A percentile compares a stretch with the other conserved stretches of the same genome.
Evolutionary conservation across 371 early-diverging fungal species (phyloP).

Genomic region (Umbelopsis sp.): DNA sequence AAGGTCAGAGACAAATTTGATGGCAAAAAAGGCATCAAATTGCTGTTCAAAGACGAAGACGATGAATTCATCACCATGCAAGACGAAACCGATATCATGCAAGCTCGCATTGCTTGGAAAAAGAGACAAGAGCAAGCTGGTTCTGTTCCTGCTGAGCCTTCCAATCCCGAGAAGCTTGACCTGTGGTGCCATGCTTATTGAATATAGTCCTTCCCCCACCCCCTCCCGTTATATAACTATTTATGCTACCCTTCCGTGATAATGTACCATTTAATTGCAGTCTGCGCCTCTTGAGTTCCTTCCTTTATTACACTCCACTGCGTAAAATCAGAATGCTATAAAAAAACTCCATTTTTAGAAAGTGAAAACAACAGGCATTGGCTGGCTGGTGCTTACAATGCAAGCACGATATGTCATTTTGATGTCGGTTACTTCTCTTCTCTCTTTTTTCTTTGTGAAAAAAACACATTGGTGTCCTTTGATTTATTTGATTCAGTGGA

Average conservation of each 20-base stretch:
- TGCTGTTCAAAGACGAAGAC: conserved; percentile 80
- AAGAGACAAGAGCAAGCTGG: conserved; percentile 34
- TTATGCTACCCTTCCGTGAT: background rate
- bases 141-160: conserved; percentile 21
- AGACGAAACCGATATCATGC: conserved; percentile 81
- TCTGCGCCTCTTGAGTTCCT: background rate
- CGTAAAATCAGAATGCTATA: too few relatives aligned
- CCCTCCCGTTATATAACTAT: background rate
- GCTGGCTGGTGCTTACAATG: too few relatives aligned
- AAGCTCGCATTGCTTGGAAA: conserved; percentile 66
- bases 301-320: too few relatives aligned
- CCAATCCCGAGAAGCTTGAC: conserved; percentile 44
- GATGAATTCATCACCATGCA: conserved; percentile 74
- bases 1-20: conserved; percentile 69
- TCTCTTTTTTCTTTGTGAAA: too few relatives aligned
- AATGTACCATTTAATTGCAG: conserved; percentile 17
- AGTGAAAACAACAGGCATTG: too few relatives aligned
- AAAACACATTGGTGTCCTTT: too few relatives aligned
- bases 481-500: too few relatives aligned
- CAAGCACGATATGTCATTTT: too few relatives aligned
- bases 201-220: background rate
- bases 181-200: conserved; percentile 42
- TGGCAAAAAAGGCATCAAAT: conserved; percentile 30
- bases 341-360: too few relatives aligned
- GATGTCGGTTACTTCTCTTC: too few relatives aligned